A percentile compares a stretch with the other conserved stretches of the same genome.
These are phyloP conservation scores for Ascochyta pisi DNA, from an alignment of 2,329 filamentous ascomycete species.

Conservation along the genomic window DNA sequence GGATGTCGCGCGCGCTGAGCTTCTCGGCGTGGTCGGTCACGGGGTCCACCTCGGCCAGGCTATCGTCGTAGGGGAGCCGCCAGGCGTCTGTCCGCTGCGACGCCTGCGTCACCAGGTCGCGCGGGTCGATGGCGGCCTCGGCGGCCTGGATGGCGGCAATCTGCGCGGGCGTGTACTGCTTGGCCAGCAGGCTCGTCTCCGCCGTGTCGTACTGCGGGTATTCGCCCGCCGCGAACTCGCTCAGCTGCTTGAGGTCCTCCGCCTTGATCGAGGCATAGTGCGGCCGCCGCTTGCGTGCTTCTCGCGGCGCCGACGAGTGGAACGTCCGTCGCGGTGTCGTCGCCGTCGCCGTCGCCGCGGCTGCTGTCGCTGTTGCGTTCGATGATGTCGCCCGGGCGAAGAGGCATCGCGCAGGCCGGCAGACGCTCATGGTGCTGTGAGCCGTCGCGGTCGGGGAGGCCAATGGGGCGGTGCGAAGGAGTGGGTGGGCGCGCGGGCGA, in stretches of 20 bases:
- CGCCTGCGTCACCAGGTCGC: slow-evolving; percentile 77
- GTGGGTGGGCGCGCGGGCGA: background rate
- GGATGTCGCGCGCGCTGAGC: slow-evolving; percentile 44
- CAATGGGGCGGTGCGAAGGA: slow-evolving; percentile 2
- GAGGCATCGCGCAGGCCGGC: slow-evolving; percentile 52
- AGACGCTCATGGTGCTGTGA: slow-evolving; percentile 50
- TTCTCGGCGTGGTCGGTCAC: slow-evolving; percentile 68
- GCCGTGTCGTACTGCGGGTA: slow-evolving; percentile 70
- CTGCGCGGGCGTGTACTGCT: slow-evolving; percentile 81
- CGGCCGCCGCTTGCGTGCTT: slow-evolving; percentile 47
- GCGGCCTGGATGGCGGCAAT: slow-evolving; percentile 81
- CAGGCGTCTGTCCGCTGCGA: slow-evolving; percentile 75
- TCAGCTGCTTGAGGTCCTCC: slow-evolving; percentile 47
- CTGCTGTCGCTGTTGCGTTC: slow-evolving; percentile 30
- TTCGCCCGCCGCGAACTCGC: slow-evolving; percentile 35
- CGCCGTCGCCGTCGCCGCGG: slow-evolving; percentile 23
- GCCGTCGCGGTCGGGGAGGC: slow-evolving; percentile 8
- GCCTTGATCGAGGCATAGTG: slow-evolving; percentile 55
- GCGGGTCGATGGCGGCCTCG: slow-evolving; percentile 75
- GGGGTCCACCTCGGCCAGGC: slow-evolving; percentile 79
- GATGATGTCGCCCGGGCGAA: slow-evolving; percentile 42
- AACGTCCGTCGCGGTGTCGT: slow-evolving; percentile 50
- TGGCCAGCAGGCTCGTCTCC: slow-evolving; percentile 56
- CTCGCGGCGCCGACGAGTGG: slow-evolving; percentile 46
- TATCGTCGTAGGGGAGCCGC: slow-evolving; percentile 72